Percentiles rank a stretch among this genome's conserved stretches.
phyloP scores from a whole-genome alignment of 208 protist genomes.

The Trypanosoma avium region DNA sequence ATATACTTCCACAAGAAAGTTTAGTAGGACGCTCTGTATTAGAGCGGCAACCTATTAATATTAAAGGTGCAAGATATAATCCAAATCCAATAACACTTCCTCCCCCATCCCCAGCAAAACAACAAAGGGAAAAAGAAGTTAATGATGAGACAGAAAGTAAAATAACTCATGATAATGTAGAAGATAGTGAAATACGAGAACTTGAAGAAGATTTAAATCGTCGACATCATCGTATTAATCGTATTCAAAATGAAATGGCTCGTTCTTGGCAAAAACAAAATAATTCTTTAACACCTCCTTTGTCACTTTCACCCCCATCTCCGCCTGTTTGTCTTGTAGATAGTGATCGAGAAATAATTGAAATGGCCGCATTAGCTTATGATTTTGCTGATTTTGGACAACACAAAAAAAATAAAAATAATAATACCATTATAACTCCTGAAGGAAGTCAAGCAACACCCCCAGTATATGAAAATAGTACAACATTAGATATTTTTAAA shows the following conservation, averaged over 20 bases:
- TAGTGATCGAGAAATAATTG: slow-evolving; percentile 59
- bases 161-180: slow-evolving; percentile 3
- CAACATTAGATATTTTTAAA: too few species aligned
- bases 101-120: background rate
- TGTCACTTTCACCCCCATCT: slow-evolving; percentile 41
- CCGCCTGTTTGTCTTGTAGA: slow-evolving; percentile 50
- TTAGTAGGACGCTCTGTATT: too few species aligned
- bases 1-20: too few species aligned
- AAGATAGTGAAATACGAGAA: slow-evolving; percentile 31
- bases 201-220: slow-evolving; percentile 39
- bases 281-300: background rate
- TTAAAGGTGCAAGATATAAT: slow-evolving; percentile 10
- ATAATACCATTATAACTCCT: too few species aligned
- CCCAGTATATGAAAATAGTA: too few species aligned
- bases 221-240: slow-evolving; percentile 43
- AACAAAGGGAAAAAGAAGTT: background rate
- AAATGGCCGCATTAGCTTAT: slow-evolving; percentile 52
- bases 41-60: background rate
- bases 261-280: slow-evolving; percentile 18
- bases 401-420: background rate
- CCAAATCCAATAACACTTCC: background rate
- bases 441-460: background rate
- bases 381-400: slow-evolving; percentile 31
- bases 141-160: background rate
- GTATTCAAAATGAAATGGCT: slow-evolving; percentile 23